A percentile compares a stretch with the other conserved stretches of the same genome.
Evolutionary conservation across 768 basidiomycete species (phyloP).

Genomic region (Amanita rimosa): DNA sequence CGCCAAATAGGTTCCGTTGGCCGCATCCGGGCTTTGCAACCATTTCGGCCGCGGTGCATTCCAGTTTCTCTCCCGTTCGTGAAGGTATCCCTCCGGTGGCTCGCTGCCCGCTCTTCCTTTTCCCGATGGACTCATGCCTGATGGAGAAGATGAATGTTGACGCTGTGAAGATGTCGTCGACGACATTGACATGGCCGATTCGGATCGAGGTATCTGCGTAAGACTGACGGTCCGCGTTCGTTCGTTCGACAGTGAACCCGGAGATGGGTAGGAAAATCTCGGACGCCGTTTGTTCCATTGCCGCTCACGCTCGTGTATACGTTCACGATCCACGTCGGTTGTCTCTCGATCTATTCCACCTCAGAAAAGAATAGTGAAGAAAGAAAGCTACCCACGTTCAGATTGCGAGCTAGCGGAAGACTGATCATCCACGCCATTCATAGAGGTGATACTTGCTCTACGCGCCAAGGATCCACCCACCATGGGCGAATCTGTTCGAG

Average conservation of each 20-base stretch:
- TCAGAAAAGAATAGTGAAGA: background rate
- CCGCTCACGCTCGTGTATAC: conserved; percentile 35
- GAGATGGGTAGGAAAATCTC: conserved; percentile 26
- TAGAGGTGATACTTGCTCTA: conserved; percentile 17
- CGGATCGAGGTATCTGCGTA: conserved; percentile 1
- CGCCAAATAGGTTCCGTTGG: background rate
- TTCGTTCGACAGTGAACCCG: conserved; percentile 20
- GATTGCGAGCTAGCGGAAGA: conserved; percentile 36
- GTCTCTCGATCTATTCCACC: conserved; percentile 31
- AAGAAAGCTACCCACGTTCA: conserved; percentile 31
- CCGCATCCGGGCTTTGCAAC: conserved; percentile 13
- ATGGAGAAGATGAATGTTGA: conserved; percentile 20
- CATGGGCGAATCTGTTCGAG: conserved; percentile 8
- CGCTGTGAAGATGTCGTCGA: conserved; percentile 13
- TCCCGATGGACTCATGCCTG: conserved; percentile 28
- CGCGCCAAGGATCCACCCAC: conserved; percentile 7
- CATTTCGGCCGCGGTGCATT: conserved; percentile 55
- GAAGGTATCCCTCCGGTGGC: conserved; percentile 16
- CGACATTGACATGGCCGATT: conserved; percentile 8
- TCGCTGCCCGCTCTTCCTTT: conserved; percentile 17
- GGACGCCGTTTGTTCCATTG: conserved; percentile 42
- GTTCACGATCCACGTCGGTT: conserved; percentile 30
- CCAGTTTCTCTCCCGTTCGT: conserved; percentile 58
- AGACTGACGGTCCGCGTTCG: conserved; percentile 2
- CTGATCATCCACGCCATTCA: conserved; percentile 27